Percentiles rank a stretch among this genome's conserved stretches.
phyloP scores from a whole-genome alignment of 164 flowering plant species.

The Buxus sempervirens region DNA sequence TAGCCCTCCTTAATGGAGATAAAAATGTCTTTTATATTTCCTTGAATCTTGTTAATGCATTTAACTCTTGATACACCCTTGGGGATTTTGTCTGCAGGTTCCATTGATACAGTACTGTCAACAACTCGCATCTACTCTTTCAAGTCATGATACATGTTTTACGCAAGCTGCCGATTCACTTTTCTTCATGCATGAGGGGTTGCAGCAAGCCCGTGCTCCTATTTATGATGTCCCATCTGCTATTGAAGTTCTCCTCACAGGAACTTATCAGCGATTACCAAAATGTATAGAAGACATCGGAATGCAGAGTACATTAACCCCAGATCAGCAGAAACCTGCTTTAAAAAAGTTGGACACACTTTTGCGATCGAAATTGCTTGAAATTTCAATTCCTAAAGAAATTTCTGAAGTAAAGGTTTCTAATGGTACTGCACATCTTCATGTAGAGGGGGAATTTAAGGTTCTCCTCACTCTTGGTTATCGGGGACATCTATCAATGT shows the following conservation, averaged over 20 bases:
- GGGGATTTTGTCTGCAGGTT: conserved; percentile 77
- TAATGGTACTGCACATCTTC: conserved; percentile 72
- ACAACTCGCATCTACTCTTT: conserved; percentile 83
- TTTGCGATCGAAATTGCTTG: conserved; percentile 84
- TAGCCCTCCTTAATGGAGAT: too few species aligned
- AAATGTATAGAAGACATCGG: conserved; percentile 92
- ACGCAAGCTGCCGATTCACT: conserved; percentile 95
- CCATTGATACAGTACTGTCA: conserved; percentile 94
- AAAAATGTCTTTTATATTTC: too few species aligned
- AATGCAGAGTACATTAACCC: conserved; percentile 49
- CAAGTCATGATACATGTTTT: conserved; percentile 96
- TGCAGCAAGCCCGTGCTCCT: conserved; percentile 99
- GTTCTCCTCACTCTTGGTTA: conserved; percentile 92
- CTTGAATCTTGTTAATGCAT: too few species aligned
- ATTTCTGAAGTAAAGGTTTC: conserved; percentile 72
- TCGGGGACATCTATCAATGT: conserved; percentile 82
- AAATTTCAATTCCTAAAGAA: conserved; percentile 73
- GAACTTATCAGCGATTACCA: conserved; percentile 80
- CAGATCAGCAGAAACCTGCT: conserved; percentile 68
- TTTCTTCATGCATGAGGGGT: conserved; percentile 95
- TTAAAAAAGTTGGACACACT: conserved; percentile 73
- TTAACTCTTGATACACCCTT: not conserved
- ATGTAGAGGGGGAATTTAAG: conserved; percentile 93
- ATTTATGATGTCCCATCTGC: conserved; percentile 98
- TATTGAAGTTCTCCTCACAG: conserved; percentile 75